Conservation (phyloP, 768 basidiomycete genomes). For the Trametes coccinea region DNA sequence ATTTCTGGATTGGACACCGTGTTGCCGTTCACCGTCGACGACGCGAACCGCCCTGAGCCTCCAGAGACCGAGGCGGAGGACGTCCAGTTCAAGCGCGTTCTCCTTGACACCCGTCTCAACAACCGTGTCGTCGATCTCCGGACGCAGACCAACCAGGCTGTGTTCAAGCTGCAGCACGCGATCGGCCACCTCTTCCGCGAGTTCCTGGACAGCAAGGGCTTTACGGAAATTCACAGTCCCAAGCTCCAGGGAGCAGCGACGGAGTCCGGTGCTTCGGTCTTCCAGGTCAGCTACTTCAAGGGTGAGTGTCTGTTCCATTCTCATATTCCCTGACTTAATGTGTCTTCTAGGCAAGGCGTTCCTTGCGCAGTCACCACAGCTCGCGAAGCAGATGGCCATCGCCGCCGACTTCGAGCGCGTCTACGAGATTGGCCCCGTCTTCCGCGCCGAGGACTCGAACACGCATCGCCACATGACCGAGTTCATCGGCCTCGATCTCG, state of each 20-base stretch:
- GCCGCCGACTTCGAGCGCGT: slow-evolving; percentile 98
- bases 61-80: slow-evolving; percentile 69
- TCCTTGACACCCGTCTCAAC: slow-evolving; percentile 92
- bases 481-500: slow-evolving; percentile 97
- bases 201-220: slow-evolving; percentile 70
- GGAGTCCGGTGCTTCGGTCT: slow-evolving; percentile 94
- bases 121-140: slow-evolving; percentile 93
- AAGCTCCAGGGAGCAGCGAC: slow-evolving; percentile 97
- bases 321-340: not conserved
- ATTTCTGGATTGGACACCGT: slow-evolving; percentile 76
- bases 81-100: slow-evolving; percentile 73
- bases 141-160: slow-evolving; percentile 94
- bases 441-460: slow-evolving; percentile 96
- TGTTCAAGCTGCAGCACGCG: slow-evolving; percentile 90
- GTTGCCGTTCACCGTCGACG: slow-evolving; percentile 90
- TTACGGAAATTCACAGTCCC: slow-evolving; percentile 95
- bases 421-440: slow-evolving; percentile 95
- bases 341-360: slow-evolving; percentile 69
- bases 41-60: slow-evolving; percentile 86
- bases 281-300: slow-evolving; percentile 98
- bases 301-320: slow-evolving; percentile 44
- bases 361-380: slow-evolving; percentile 95
- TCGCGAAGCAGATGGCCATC: slow-evolving; percentile 99
- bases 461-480: slow-evolving; percentile 98
- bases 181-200: slow-evolving; percentile 87